Conservation (phyloP, 2,329 filamentous ascomycete genomes). For the Coniochaeta hoffmannii region DNA sequence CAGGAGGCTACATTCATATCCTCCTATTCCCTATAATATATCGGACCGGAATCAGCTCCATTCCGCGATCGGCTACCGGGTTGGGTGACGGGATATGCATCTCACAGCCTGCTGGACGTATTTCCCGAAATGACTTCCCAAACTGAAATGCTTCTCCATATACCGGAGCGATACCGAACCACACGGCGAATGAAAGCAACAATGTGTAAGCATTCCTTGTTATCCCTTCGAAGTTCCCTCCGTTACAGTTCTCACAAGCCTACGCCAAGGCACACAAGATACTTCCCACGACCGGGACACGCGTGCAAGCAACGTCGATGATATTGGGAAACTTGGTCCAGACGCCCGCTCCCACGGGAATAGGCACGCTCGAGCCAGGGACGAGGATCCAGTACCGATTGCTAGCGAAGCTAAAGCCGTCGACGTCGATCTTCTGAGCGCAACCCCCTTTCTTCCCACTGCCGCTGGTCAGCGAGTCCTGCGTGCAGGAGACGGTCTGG, state of each 20-base stretch:
- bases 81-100: too few relatives aligned
- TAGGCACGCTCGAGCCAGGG: background rate
- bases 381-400: background rate
- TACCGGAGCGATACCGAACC: too few relatives aligned
- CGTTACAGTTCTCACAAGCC: background rate
- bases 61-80: too few relatives aligned
- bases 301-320: background rate
- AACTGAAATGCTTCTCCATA: too few relatives aligned
- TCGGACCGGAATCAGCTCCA: too few relatives aligned
- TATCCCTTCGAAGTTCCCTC: too few relatives aligned
- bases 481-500: background rate
- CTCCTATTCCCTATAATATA: too few relatives aligned
- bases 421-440: background rate
- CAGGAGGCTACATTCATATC: too few relatives aligned
- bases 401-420: background rate
- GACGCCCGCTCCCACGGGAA: background rate
- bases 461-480: background rate
- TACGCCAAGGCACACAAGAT: background rate
- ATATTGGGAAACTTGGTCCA: background rate
- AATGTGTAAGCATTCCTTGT: too few relatives aligned
- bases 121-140: too few relatives aligned
- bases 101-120: too few relatives aligned
- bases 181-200: too few relatives aligned
- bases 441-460: background rate
- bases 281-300: background rate